These are phyloP conservation scores for Emericellopsis cladophorae DNA, from an alignment of 2,329 filamentous ascomycete genomes.

Conservation along the genomic window DNA sequence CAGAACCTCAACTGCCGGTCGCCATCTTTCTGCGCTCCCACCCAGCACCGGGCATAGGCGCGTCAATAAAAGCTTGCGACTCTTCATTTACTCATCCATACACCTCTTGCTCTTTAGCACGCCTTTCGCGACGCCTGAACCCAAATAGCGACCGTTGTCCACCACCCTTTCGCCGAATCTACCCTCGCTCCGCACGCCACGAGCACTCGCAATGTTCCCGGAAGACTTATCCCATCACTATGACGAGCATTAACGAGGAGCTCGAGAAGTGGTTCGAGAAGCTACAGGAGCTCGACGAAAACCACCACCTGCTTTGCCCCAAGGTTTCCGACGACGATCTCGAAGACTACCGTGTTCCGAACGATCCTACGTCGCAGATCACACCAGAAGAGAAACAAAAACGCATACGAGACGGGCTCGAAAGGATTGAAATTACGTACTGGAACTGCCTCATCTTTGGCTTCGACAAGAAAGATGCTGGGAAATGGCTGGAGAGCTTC, in stretches of 20 bases:
- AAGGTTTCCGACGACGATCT: conserved; percentile 48
- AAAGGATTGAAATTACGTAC: conserved; percentile 49
- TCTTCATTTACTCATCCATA: too few species aligned
- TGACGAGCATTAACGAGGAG: conserved; percentile 21
- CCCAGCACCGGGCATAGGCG: too few species aligned
- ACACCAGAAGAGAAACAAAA: conserved; percentile 35
- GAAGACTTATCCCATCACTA: conserved; percentile 16
- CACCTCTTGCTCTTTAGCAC: too few species aligned
- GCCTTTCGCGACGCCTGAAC: too few species aligned
- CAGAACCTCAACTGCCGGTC: too few species aligned
- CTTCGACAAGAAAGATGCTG: conserved; percentile 46
- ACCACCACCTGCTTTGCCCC: conserved; percentile 57
- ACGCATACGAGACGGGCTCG: conserved; percentile 40
- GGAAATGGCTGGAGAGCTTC: conserved; percentile 48
- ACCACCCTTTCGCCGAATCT: too few species aligned
- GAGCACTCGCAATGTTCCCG: background rate
- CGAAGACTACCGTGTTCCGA: conserved; percentile 40
- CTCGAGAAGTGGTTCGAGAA: conserved; percentile 29
- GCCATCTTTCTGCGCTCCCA: too few species aligned
- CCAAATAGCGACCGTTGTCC: too few species aligned
- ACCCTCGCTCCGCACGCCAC: background rate
- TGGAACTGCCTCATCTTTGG: conserved; percentile 58
- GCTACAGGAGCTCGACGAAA: conserved; percentile 27
- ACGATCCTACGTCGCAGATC: conserved; percentile 37
- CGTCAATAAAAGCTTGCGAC: too few species aligned